Conservation (phyloP, 345 rosid species). For the Xanthoceras sorbifolium region DNA sequence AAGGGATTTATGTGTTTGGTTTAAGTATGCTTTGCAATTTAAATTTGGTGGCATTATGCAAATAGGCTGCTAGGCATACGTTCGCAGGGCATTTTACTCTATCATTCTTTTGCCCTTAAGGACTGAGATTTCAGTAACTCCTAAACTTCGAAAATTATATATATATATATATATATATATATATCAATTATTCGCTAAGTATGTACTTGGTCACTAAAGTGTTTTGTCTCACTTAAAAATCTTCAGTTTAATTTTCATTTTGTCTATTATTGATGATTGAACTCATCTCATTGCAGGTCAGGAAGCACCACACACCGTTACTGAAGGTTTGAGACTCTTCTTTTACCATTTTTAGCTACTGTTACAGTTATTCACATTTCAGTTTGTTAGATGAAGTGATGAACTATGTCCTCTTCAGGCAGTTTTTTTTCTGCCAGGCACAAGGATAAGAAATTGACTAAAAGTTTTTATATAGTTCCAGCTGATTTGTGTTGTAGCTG, state of each 20-base stretch:
- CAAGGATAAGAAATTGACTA: neutral
- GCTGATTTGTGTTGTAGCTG: neutral
- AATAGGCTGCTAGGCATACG: neutral
- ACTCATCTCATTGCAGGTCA: constrained; percentile 55
- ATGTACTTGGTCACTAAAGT: neutral
- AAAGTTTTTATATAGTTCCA: neutral
- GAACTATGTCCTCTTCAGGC: neutral
- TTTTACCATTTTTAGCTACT: neutral
- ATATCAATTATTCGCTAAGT: neutral
- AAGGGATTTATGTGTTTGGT: neutral
- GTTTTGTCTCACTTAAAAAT: neutral
- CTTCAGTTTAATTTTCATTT: neutral
- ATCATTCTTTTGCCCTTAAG: neutral
- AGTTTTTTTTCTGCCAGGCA: neutral
- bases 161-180: too few species aligned
- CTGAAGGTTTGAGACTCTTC: constrained; percentile 47
- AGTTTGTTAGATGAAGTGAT: neutral
- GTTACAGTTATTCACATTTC: neutral
- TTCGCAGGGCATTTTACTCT: neutral
- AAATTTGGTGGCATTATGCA: neutral
- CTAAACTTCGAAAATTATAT: neutral
- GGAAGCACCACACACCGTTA: constrained; percentile 65
- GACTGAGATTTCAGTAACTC: neutral
- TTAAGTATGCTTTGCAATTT: constrained; percentile 2
- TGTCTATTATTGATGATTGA: neutral